Evolutionary conservation across 2,329 filamentous ascomycete species (phyloP), one percentile per base, ranked within the genome.

Genomic region (Botrytis galanthina): DNA sequence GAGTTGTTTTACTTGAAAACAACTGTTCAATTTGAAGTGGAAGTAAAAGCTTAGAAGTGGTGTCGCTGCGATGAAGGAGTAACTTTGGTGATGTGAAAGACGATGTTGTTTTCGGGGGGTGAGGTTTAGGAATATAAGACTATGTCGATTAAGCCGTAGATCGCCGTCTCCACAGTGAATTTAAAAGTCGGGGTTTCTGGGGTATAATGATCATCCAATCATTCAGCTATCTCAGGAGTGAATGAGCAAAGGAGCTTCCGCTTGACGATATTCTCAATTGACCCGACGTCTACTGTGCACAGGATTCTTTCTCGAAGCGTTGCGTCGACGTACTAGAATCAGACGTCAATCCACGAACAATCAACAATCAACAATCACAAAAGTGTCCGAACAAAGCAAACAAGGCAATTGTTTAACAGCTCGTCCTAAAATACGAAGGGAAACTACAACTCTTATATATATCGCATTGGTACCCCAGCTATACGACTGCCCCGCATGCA

Each of bases 141-240:
- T 37, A 39, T 7, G 37, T 32, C 12, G 39, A 59, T 42, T 57
- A 32, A 42, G 48, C 37, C 18, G 48, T 69, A 69, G 48, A 57
- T 69, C 35, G 18, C 10, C 37, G 26, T 22, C 48, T 42, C 37
- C 37, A 69, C 37, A 42, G 66, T 69, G 66, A 69, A 69, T 57
- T 18, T 26, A 26, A 68, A 67, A 32, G 35, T n/a, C 66, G 66
- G 48, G n/a, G n/a, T 57, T 39, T 29, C 48, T 54, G 64, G 35
- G 35, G 66, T 42, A 44, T 18, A 29, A 57, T 26, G 48, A 68
- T 68, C 66, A 69, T 42, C 26, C 35, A 22, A 26, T 22, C 18
- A 4, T 4, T 18, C 37, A 57, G 16, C 35, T 18, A 14, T 32
- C n/a, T 42, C 10, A 10, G 5, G 6, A 32, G 66, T 57, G 48